Conservation (phyloP, 371 early-diverging fungal species). For the Mortierella sp. region DNA sequence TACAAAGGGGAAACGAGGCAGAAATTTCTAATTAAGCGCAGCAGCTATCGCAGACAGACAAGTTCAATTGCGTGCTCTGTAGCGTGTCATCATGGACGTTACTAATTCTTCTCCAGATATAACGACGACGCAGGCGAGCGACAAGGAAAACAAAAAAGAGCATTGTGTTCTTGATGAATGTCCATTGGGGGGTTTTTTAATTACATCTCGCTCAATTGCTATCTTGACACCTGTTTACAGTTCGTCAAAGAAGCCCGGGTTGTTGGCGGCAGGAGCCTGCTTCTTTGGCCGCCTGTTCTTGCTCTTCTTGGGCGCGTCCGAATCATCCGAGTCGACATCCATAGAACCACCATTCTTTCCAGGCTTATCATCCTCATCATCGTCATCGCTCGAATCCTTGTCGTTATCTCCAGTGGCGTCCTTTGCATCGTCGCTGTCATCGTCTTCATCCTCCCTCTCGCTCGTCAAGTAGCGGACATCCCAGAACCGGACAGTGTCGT, state of each 20-base stretch:
- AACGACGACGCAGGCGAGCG: too few relatives aligned
- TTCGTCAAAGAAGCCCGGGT: constrained; percentile 52
- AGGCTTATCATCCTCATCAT: constrained; percentile 7
- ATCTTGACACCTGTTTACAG: constrained; percentile 11
- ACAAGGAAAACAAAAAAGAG: not conserved
- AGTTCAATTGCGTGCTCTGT: not conserved
- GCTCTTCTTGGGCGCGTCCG: constrained; percentile 46
- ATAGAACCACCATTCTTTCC: constrained; percentile 22
- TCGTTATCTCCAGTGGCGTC: constrained; percentile 49
- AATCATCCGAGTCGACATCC: constrained; percentile 54
- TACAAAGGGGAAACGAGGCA: not conserved
- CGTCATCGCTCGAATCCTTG: constrained; percentile 49
- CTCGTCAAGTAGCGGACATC: constrained; percentile 72
- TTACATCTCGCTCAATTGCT: not conserved
- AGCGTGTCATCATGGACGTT: not conserved
- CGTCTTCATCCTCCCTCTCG: constrained; percentile 61
- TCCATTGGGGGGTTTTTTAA: not conserved
- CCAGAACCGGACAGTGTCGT: constrained; percentile 90
- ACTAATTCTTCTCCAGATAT: not conserved
- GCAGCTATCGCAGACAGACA: not conserved
- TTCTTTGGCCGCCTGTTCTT: constrained; percentile 46
- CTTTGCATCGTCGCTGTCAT: constrained; percentile 58
- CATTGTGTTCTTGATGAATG: not conserved
- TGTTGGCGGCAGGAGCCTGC: constrained; percentile 32
- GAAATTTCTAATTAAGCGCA: not conserved